Evolutionary conservation across 2,329 filamentous ascomycete species (phyloP).

Genomic region (Cercospora brassicicola): DNA sequence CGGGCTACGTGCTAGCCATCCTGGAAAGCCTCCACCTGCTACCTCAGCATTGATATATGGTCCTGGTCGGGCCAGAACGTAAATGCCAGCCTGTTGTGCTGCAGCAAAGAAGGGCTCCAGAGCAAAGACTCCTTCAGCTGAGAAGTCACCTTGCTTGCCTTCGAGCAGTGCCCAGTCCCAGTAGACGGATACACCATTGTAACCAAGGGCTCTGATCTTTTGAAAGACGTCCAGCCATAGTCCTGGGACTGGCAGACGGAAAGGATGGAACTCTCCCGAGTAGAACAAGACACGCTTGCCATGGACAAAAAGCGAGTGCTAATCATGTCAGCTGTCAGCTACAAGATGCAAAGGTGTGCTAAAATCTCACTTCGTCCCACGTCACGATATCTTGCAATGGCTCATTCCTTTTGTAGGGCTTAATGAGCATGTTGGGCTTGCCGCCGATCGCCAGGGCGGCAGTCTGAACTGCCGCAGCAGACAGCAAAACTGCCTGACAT

Average conservation of each 20-base stretch:
- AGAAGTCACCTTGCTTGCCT: conserved; percentile 68
- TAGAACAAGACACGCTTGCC: conserved; percentile 71
- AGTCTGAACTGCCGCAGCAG: conserved; percentile 25
- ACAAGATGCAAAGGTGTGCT: neutral
- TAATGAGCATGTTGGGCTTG: conserved; percentile 52
- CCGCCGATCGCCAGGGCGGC: conserved; percentile 52
- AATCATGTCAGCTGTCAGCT: neutral
- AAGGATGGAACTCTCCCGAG: conserved; percentile 73
- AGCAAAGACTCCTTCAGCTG: conserved; percentile 69
- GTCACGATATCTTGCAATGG: conserved; percentile 61
- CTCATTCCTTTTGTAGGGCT: conserved; percentile 50
- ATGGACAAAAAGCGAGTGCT: conserved; percentile 65
- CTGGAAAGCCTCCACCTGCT: conserved; percentile 75
- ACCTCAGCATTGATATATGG: conserved; percentile 72
- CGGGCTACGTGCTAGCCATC: conserved; percentile 71
- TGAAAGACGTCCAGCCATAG: conserved; percentile 74
- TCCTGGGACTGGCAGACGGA: conserved; percentile 60
- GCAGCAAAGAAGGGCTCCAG: conserved; percentile 75
- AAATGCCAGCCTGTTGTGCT: conserved; percentile 70
- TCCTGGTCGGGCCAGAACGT: conserved; percentile 61
- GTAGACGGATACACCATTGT: conserved; percentile 78
- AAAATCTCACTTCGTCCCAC: conserved; percentile 59
- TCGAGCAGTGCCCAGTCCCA: conserved; percentile 76
- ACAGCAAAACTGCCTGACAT: conserved; percentile 31
- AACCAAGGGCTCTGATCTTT: conserved; percentile 78